Percentiles rank a stretch among this genome's conserved stretches.
Conservation (phyloP, 495 filamentous ascomycete genomes). For the Lasiosphaeria ovina region DNA sequence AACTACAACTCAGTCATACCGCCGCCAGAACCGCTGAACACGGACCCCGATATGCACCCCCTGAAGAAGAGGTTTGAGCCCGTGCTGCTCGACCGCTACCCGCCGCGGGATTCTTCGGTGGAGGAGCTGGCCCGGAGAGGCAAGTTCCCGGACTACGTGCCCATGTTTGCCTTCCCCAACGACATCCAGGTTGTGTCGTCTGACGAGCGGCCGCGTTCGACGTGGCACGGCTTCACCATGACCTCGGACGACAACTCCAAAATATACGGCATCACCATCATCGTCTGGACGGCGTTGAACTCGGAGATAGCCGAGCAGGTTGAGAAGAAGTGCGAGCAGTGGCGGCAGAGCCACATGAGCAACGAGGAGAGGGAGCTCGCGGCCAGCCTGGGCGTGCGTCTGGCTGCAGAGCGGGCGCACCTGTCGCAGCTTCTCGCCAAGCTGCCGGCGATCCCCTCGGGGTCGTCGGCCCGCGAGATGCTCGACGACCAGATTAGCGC, state of each 20-base stretch:
- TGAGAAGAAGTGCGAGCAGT: slow-evolving; percentile 88
- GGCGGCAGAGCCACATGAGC: slow-evolving; percentile 93
- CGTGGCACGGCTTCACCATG: slow-evolving; percentile 99
- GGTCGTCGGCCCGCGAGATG: slow-evolving; percentile 73
- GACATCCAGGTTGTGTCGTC: slow-evolving; percentile 95
- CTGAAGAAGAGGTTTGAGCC: slow-evolving; percentile 92
- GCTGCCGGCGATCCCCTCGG: slow-evolving; percentile 75
- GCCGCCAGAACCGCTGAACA: slow-evolving; percentile 82
- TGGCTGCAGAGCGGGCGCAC: slow-evolving; percentile 87
- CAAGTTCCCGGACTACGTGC: slow-evolving; percentile 92
- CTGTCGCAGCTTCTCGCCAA: slow-evolving; percentile 82
- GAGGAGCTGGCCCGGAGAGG: slow-evolving; percentile 80
- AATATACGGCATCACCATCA: slow-evolving; percentile 87
- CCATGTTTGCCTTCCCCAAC: slow-evolving; percentile 99
- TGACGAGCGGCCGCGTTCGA: slow-evolving; percentile 87
- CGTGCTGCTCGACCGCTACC: slow-evolving; percentile 89
- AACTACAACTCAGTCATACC: slow-evolving; percentile 99
- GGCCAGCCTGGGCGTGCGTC: slow-evolving; percentile 82
- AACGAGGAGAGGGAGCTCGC: slow-evolving; percentile 93
- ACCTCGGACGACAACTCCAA: slow-evolving; percentile 88
- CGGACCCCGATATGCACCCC: slow-evolving; percentile 91
- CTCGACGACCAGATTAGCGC: slow-evolving; percentile 93
- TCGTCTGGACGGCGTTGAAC: slow-evolving; percentile 88
- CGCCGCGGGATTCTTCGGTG: slow-evolving; percentile 69
- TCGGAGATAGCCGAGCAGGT: slow-evolving; percentile 78